Evolutionary conservation across 768 basidiomycete species (phyloP).

Genomic region (Termitomyces sp.): DNA sequence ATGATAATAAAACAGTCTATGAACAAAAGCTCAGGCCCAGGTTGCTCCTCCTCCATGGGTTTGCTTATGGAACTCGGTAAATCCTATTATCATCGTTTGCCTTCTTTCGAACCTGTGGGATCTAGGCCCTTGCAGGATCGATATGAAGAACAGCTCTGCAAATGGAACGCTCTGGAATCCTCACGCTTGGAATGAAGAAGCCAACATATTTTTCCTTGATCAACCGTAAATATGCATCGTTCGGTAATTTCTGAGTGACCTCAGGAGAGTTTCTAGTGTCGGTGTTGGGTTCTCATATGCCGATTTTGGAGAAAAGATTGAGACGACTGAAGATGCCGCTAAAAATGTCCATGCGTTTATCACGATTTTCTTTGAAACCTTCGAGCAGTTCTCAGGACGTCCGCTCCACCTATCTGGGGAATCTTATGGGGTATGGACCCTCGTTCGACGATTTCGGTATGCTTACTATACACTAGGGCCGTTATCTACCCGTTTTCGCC

Average conservation of each 20-base stretch:
- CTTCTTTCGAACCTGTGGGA: background rate
- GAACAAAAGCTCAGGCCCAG: slow-evolving; percentile 39
- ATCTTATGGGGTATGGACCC: slow-evolving; percentile 59
- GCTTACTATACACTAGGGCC: slow-evolving; percentile 38
- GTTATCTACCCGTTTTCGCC: slow-evolving; percentile 71
- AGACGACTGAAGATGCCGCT: slow-evolving; percentile 78
- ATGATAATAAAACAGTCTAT: background rate
- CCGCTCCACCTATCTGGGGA: slow-evolving; percentile 73
- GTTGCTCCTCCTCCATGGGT: slow-evolving; percentile 50
- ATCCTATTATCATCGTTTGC: slow-evolving; percentile 17
- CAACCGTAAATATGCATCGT: slow-evolving; percentile 38
- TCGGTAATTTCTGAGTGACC: background rate
- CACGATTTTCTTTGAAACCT: slow-evolving; percentile 75
- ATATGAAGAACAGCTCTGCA: slow-evolving; percentile 46
- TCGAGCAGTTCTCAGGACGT: slow-evolving; percentile 64
- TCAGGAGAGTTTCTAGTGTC: slow-evolving; percentile 31
- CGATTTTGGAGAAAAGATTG: slow-evolving; percentile 62
- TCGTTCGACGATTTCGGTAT: background rate
- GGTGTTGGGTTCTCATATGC: slow-evolving; percentile 72
- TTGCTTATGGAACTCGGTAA: slow-evolving; percentile 70
- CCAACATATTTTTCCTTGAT: slow-evolving; percentile 69
- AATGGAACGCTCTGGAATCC: slow-evolving; percentile 65
- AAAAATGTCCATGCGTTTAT: slow-evolving; percentile 73
- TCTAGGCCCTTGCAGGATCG: slow-evolving; percentile 43
- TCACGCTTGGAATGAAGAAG: slow-evolving; percentile 59